Base-by-base conservation (phyloP, 2,329 filamentous ascomycete species). In the Rutstroemia sydowiana region DNA sequence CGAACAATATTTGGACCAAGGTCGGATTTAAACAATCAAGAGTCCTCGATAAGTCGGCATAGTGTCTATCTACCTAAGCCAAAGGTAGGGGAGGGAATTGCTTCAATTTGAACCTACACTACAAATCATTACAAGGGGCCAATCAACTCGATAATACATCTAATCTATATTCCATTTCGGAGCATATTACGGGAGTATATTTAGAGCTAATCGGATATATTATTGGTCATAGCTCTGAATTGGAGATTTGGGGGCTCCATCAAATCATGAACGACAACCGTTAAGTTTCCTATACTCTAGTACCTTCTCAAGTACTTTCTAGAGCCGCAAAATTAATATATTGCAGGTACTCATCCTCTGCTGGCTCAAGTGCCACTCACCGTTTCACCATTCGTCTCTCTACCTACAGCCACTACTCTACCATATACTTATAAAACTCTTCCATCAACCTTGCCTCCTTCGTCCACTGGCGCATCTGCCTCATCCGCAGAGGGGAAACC, bases 361-460 rank as follows among this genome's bases (percentile, higher is more conserved):
- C 82, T 98, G 43, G 87, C 91, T 59, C 93, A 98, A 72, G 83
- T 97, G 37, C 90, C 93, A 28, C 75, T 98, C 51, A 95, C 90
- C 45, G 90, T 97, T 41, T 96, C 92, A 3, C 93, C 93, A 23
- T 96, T 96, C 73, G 82, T 97, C 63, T 87, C 85, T 55, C 84
- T 98, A 30, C 93, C 93, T 10, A 85, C 88, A 28, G 86, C 92
- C 23, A 87, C 91, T 18, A 95, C 91, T 0, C 81, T 98, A 7
- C 92, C 93, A 21, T 97, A 97, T 74, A 95, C 89, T 61, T 97
- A 96, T 78, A 92, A 91, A 67, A 79, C 83, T 10, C 85, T 97
- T 65, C 88, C 92, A 0, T 92, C 89, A 1, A 87, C 89, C 2
- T 80, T 97, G 0, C 92, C 93, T 0, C 82, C 82, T 1, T 87